Percentiles rank a stretch among this genome's conserved stretches.
phyloP scores from a whole-genome alignment of 257 asterid genomes.

The Nicotiana tomentosiformis region DNA sequence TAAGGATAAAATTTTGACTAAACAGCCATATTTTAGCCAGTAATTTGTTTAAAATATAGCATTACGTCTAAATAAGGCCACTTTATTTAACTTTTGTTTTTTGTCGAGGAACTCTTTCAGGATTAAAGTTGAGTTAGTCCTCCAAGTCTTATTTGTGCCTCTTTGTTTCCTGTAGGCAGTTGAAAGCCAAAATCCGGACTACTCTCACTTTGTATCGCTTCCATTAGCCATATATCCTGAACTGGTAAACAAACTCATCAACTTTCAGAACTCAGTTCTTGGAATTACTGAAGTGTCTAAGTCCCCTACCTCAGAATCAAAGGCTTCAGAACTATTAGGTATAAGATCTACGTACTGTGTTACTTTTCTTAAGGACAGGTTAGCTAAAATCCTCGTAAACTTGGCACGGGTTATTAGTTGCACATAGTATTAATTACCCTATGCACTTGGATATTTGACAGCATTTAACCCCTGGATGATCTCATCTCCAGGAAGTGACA shows the following conservation, averaged over 20 bases:
- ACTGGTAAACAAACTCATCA: slow-evolving; percentile 60
- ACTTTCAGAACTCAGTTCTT: slow-evolving; percentile 63
- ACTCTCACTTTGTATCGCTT: slow-evolving; percentile 91
- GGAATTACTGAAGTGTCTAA: slow-evolving; percentile 35
- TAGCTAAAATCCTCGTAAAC: too few species aligned
- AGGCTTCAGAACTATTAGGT: slow-evolving; percentile 40
- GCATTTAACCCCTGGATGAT: too few species aligned
- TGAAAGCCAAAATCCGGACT: slow-evolving; percentile 56
- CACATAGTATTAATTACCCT: too few species aligned
- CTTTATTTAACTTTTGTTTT: background rate
- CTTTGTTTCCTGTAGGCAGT: slow-evolving; percentile 49
- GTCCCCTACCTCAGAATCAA: slow-evolving; percentile 26
- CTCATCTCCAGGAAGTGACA: too few species aligned
- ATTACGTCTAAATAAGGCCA: background rate
- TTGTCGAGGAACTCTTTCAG: background rate
- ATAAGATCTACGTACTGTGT: background rate
- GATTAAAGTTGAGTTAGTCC: background rate
- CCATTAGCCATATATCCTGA: slow-evolving; percentile 78
- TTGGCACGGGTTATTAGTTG: too few species aligned
- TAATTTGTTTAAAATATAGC: background rate
- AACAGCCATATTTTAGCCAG: background rate
- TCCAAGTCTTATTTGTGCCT: background rate
- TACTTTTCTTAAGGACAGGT: too few species aligned
- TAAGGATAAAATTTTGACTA: background rate
- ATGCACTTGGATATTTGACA: too few species aligned